These are phyloP conservation scores for Stagonosporopsis cucurbitacearum DNA, from an alignment of 2,329 filamentous ascomycete species.

Conservation along the genomic window DNA sequence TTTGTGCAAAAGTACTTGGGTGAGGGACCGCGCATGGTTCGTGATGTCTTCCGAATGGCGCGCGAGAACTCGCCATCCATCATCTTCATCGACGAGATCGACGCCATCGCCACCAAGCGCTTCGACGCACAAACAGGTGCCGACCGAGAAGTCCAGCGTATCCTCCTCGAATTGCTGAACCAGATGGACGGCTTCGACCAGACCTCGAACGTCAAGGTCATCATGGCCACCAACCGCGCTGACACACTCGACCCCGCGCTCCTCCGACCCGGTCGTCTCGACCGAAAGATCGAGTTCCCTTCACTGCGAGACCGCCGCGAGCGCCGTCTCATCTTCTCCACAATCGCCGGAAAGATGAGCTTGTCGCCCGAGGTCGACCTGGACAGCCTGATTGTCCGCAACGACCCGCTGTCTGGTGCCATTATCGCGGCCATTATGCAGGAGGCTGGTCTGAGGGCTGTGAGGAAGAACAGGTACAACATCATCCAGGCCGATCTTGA, in stretches of 20 bases:
- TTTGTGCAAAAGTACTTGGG: too few species aligned
- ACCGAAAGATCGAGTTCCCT: conserved; percentile 99
- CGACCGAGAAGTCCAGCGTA: conserved; percentile 97
- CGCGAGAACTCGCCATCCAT: too few species aligned
- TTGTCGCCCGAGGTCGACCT: conserved; percentile 95
- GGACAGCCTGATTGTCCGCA: conserved; percentile 93
- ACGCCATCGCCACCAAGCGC: conserved; percentile 13
- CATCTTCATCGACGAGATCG: background rate
- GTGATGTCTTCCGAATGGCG: too few species aligned
- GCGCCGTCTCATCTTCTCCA: conserved; percentile 93
- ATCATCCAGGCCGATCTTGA: conserved; percentile 97
- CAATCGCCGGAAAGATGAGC: conserved; percentile 98
- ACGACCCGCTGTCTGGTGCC: conserved; percentile 92
- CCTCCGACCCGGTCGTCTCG: conserved; percentile 90
- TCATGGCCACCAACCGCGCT: conserved; percentile 99
- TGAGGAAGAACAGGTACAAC: conserved; percentile 98
- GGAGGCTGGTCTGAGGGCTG: conserved; percentile 90
- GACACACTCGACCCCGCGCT: conserved; percentile 96
- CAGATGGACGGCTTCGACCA: conserved; percentile 99
- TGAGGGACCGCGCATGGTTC: too few species aligned
- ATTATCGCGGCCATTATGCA: conserved; percentile 99
- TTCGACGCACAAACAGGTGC: conserved; percentile 99
- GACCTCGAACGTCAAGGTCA: conserved; percentile 98
- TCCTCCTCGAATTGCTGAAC: conserved; percentile 94
- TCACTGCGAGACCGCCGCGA: conserved; percentile 91